phyloP scores from a whole-genome alignment of 2,329 filamentous ascomycete species.

The Diaporthe sp. region DNA sequence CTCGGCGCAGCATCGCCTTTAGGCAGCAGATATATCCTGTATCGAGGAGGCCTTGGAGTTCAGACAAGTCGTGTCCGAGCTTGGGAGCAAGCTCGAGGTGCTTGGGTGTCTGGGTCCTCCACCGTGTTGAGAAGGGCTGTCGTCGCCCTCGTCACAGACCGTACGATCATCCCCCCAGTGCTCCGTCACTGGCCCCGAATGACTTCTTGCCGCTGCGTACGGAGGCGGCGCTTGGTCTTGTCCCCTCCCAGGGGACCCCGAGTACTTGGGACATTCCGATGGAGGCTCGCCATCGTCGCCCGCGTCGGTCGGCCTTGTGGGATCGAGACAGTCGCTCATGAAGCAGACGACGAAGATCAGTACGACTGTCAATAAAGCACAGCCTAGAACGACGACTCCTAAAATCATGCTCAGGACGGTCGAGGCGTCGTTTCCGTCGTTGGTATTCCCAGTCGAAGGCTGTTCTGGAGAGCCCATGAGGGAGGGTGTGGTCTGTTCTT shows the following conservation, averaged over 20 bases:
- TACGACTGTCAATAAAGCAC: background rate
- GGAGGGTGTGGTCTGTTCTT: background rate
- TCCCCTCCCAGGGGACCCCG: no score
- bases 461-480: background rate
- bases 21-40: background rate
- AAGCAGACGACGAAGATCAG: background rate
- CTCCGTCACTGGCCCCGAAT: background rate
- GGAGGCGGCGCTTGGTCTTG: background rate
- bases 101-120: background rate
- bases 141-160: background rate
- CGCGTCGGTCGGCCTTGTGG: background rate
- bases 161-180: background rate
- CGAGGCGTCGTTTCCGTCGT: background rate
- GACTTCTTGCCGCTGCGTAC: background rate
- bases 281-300: background rate
- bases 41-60: background rate
- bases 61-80: background rate
- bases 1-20: background rate
- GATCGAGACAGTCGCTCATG: background rate
- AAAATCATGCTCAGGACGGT: background rate
- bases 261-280: background rate
- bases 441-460: background rate
- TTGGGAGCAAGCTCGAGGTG: background rate
- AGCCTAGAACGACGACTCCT: background rate
- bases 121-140: background rate